A percentile compares a stretch with the other conserved stretches of the same genome.
These are phyloP conservation scores for Macaranga tanarius DNA, from an alignment of 441 rosid genomes.

Conservation along the genomic window DNA sequence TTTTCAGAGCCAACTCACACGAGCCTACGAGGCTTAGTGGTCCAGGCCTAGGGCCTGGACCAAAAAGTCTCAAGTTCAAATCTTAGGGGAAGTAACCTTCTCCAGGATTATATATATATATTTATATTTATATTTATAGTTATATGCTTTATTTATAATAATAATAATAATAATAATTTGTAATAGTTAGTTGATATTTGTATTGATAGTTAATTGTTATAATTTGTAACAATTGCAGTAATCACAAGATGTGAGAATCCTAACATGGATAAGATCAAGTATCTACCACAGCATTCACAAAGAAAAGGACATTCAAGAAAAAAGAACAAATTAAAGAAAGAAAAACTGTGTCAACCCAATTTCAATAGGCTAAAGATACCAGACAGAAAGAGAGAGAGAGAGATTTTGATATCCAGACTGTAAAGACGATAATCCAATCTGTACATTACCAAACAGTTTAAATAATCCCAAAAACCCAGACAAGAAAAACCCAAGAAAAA, in stretches of 20 bases:
- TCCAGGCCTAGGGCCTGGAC: too few species aligned
- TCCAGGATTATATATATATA: too few species aligned
- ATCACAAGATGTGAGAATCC: slow-evolving; percentile 13
- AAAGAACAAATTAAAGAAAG: not conserved
- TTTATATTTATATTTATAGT: too few species aligned
- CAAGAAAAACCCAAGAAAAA: slow-evolving; percentile 16
- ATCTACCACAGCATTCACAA: slow-evolving; percentile 3
- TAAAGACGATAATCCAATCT: slow-evolving; percentile 35
- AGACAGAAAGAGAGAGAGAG: not conserved
- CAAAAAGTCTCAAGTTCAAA: too few species aligned
- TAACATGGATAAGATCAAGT: slow-evolving; percentile 15
- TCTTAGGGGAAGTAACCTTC: too few species aligned
- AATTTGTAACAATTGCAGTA: too few species aligned
- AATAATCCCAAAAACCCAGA: slow-evolving; percentile 27
- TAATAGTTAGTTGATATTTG: too few species aligned
- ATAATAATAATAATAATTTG: too few species aligned
- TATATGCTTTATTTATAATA: too few species aligned
- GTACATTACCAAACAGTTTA: slow-evolving; percentile 33
- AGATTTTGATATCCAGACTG: slow-evolving; percentile 35
- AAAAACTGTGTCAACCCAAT: not conserved
- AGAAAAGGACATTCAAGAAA: not conserved
- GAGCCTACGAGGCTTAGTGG: too few species aligned
- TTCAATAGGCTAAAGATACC: not conserved
- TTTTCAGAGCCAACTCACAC: slow-evolving; percentile 8
- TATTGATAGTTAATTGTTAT: too few species aligned